Evolutionary conservation across 1,284 basidiomycete species (phyloP), one percentile per base, ranked within the genome.

Genomic region (Polyporus tsugae): DNA sequence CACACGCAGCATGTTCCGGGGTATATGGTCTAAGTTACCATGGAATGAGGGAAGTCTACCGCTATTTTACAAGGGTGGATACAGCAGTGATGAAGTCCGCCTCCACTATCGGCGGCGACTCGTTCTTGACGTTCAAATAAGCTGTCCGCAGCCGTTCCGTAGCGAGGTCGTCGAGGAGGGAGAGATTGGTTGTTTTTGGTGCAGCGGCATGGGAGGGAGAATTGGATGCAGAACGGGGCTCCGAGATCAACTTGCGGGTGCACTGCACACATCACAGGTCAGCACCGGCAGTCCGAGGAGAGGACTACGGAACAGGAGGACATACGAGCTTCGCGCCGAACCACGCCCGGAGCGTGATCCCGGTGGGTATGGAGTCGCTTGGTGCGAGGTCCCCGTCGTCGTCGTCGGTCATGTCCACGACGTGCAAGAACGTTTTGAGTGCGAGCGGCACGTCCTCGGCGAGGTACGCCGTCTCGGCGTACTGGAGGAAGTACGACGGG

Each of bases 391-490:
- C 77, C 15, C 76, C 76, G 57, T 85, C 82, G 57, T 91, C 90
- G 13, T 85, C 85, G 59, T 92, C 91, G 19, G 87, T 87, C 92
- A 97, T 95, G 77, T 98, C 96, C 17, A 94, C 84, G 1, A 90
- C 91, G 53, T 92, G 83, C 13, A 97, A 85, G 81, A 91, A 96
- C 82, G 91, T 91, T 79, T 95, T 95, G 69, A 95, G 84, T 2
- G 96, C 90, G 4, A 96, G 84, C 0, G 91, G 86, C 35, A 95
- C 79, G 77, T 95, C 89, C 4, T 85, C 91, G 10, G 88, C 83
- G 0, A 94, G 94, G 77, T 95, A 96, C 0, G 94, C 94, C 10
- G 92, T 95, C 80, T 98, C 96, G 0, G 95, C 96, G 66, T 91
- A 92, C 74, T 92, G 91, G 15, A 97, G 85, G 67, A 91, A 86